phyloP scores from a whole-genome alignment of 176 grass and related monocot species.

The Canna indica region DNA sequence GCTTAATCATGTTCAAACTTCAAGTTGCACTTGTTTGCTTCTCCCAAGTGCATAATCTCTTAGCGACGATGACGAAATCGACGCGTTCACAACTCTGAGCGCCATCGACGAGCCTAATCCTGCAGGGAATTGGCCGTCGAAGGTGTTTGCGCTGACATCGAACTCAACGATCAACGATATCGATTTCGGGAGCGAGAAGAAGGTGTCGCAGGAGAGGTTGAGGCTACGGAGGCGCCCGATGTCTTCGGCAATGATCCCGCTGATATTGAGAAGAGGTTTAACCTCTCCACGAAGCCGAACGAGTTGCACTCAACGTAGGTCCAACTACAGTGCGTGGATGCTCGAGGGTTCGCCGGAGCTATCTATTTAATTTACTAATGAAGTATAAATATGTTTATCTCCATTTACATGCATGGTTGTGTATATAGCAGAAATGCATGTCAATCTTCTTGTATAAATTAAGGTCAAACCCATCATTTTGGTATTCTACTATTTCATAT shows the following conservation, averaged over 20 bases:
- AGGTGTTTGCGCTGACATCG: slow-evolving; percentile 74
- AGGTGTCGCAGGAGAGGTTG: slow-evolving; percentile 64
- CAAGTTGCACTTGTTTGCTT: too few species aligned
- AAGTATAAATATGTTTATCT: too few species aligned
- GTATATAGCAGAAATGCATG: too few species aligned
- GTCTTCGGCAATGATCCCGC: slow-evolving; percentile 44
- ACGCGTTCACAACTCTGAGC: slow-evolving; percentile 47
- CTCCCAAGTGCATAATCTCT: too few species aligned
- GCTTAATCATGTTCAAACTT: too few species aligned
- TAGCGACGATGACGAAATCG: slow-evolving; percentile 63
- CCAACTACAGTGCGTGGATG: slow-evolving; percentile 57
- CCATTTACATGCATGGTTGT: too few species aligned
- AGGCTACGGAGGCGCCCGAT: slow-evolving; percentile 42
- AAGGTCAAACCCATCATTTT: too few species aligned
- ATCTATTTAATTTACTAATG: too few species aligned
- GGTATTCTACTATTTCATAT: too few species aligned
- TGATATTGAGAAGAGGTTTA: slow-evolving; percentile 74
- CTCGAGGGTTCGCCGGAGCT: not conserved
- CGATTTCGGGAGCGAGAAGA: slow-evolving; percentile 55
- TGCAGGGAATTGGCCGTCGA: slow-evolving; percentile 55
- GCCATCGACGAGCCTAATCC: slow-evolving; percentile 46
- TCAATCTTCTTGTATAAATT: too few species aligned
- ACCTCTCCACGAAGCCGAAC: slow-evolving; percentile 30
- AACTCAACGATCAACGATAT: slow-evolving; percentile 43
- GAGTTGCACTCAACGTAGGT: slow-evolving; percentile 48